A percentile compares a stretch with the other conserved stretches of the same genome.
Conservation (phyloP, 2,329 filamentous ascomycete species). For the Paecilomyces formosus region DNA sequence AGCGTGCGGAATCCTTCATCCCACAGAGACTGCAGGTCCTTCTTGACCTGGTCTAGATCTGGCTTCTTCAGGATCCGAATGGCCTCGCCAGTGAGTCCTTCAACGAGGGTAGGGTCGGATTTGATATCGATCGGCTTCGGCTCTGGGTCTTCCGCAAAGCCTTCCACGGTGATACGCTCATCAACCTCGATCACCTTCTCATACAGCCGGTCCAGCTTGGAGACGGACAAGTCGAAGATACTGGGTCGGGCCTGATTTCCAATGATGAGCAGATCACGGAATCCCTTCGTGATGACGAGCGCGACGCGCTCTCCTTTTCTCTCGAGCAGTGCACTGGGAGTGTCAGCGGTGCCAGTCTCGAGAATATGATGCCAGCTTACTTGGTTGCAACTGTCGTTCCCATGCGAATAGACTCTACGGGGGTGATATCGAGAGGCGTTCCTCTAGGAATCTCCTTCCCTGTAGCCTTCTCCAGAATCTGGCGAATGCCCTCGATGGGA, state of each 20-base stretch:
- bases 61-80: slow-evolving; percentile 59
- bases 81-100: slow-evolving; percentile 54
- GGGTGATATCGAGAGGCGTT: slow-evolving; percentile 8
- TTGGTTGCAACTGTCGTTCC: slow-evolving; percentile 88
- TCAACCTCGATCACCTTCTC: slow-evolving; percentile 16
- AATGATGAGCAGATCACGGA: slow-evolving; percentile 74
- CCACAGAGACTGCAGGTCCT: slow-evolving; percentile 49
- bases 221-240: slow-evolving; percentile 79
- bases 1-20: slow-evolving; percentile 27
- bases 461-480: slow-evolving; percentile 42
- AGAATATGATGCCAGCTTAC: background rate
- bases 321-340: slow-evolving; percentile 77
- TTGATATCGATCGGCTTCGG: slow-evolving; percentile 10
- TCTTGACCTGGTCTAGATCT: slow-evolving; percentile 42
- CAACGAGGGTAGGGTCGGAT: slow-evolving; percentile 9
- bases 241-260: slow-evolving; percentile 82
- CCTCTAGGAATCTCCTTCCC: slow-evolving; percentile 10
- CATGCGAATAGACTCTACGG: slow-evolving; percentile 60
- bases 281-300: slow-evolving; percentile 74
- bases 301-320: slow-evolving; percentile 78
- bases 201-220: slow-evolving; percentile 56
- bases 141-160: slow-evolving; percentile 20
- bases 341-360: slow-evolving; percentile 71
- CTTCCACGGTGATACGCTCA: slow-evolving; percentile 42
- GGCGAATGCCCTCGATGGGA: slow-evolving; percentile 78